Percentiles rank a stretch among this genome's conserved stretches.
These are phyloP conservation scores for Nothophytophthora sp. DNA, from an alignment of 352 stramenopile species.

Conservation along the genomic window DNA sequence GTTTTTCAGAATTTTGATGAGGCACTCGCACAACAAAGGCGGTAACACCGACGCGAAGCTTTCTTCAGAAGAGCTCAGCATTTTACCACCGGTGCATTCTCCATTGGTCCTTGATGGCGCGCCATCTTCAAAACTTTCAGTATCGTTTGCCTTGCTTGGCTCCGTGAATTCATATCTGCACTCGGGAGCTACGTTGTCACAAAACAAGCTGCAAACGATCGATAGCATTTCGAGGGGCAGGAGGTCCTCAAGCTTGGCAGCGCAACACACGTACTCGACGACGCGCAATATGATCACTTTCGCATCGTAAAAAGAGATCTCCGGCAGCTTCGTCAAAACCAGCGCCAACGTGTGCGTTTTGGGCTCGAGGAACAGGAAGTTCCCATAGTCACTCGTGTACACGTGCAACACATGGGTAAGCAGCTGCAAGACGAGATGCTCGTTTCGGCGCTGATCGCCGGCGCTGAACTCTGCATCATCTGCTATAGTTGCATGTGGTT, in stretches of 20 bases:
- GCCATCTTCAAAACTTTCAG: too few species aligned
- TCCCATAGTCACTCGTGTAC: conserved; percentile 73
- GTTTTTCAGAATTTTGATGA: conserved; percentile 64
- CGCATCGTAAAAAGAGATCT: conserved; percentile 54
- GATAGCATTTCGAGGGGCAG: conserved; percentile 64
- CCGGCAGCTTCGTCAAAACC: conserved; percentile 63
- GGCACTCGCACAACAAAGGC: conserved; percentile 52
- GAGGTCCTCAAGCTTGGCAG: conserved; percentile 39
- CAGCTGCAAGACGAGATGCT: conserved; percentile 60
- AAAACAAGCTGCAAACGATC: conserved; percentile 65
- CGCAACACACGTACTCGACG: conserved; percentile 76
- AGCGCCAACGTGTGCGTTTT: conserved; percentile 71
- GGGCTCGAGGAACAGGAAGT: conserved; percentile 70
- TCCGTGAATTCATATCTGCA: not conserved
- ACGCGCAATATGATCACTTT: conserved; percentile 73
- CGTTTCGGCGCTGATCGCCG: conserved; percentile 18
- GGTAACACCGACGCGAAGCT: conserved; percentile 22
- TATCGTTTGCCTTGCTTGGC: not conserved
- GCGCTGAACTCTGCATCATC: not conserved
- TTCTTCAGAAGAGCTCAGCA: conserved; percentile 5
- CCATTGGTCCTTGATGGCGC: too few species aligned
- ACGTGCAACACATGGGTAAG: conserved; percentile 69
- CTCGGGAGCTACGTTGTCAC: conserved; percentile 33
- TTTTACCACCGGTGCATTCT: not conserved
- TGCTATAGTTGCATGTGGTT: conserved; percentile 12